phyloP scores from a whole-genome alignment of 495 filamentous ascomycete genomes.

The Diplogelasinospora grovesii region DNA sequence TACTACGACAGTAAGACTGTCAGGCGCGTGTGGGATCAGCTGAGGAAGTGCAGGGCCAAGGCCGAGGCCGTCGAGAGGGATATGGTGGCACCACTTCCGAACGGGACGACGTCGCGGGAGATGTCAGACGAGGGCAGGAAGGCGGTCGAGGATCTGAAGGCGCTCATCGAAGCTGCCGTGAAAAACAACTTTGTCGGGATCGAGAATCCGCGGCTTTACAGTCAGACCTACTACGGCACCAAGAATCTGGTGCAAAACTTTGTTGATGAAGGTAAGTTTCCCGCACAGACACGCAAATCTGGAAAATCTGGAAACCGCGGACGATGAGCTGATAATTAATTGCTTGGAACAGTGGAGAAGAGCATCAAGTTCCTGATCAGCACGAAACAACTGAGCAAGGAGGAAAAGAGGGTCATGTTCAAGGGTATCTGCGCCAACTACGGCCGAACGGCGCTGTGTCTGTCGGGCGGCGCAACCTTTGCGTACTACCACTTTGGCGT shows the following conservation, averaged over 20 bases:
- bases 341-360: constrained; percentile 40
- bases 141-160: constrained; percentile 64
- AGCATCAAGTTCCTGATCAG: constrained; percentile 61
- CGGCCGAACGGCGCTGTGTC: constrained; percentile 84
- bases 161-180: constrained; percentile 78
- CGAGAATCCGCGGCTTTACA: constrained; percentile 91
- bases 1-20: constrained; percentile 90
- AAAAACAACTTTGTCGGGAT: constrained; percentile 96
- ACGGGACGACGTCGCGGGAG: constrained; percentile 11
- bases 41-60: constrained; percentile 51
- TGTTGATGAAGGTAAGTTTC: constrained; percentile 63
- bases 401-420: constrained; percentile 77
- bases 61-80: constrained; percentile 48
- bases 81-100: too few relatives aligned
- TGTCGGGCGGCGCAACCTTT: constrained; percentile 92
- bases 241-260: constrained; percentile 87
- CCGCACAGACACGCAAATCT: too few relatives aligned
- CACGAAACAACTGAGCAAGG: constrained; percentile 56
- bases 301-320: too few relatives aligned
- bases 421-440: constrained; percentile 86
- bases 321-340: neutral
- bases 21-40: constrained; percentile 63
- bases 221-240: constrained; percentile 93
- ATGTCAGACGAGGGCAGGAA: constrained; percentile 25
- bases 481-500: constrained; percentile 97